phyloP scores from a whole-genome alignment of 768 basidiomycete species.

The Floccularia luteovirens region DNA sequence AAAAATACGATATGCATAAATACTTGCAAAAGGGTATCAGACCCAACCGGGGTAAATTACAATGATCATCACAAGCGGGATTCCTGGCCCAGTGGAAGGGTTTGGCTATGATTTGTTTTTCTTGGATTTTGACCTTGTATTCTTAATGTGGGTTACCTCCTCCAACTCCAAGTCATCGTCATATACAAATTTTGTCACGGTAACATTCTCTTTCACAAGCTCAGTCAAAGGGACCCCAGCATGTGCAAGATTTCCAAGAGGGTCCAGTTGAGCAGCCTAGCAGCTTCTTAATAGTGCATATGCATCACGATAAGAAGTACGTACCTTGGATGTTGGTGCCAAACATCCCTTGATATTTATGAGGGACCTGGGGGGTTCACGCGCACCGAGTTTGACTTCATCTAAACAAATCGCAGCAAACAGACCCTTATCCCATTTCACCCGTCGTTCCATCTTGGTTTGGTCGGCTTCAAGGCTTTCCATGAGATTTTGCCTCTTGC shows the following conservation, averaged over 20 bases:
- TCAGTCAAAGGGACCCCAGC: constrained; percentile 47
- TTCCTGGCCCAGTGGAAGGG: too few species aligned
- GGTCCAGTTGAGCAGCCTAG: constrained; percentile 58
- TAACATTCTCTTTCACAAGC: constrained; percentile 55
- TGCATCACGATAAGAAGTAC: constrained; percentile 5
- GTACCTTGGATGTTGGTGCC: constrained; percentile 59
- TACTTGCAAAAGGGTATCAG: too few species aligned
- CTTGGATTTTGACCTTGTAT: constrained; percentile 51
- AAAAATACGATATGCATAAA: too few species aligned
- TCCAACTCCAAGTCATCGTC: constrained; percentile 54
- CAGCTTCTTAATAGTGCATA: neutral
- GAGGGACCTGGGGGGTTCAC: constrained; percentile 31
- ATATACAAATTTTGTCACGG: constrained; percentile 76
- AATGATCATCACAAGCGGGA: too few species aligned
- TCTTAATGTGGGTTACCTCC: constrained; percentile 29
- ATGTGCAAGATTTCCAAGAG: constrained; percentile 62
- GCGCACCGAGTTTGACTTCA: constrained; percentile 48
- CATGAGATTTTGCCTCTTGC: too few species aligned
- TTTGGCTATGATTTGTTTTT: constrained; percentile 29
- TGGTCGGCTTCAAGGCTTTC: too few species aligned
- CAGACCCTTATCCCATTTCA: constrained; percentile 74
- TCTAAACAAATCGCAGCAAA: constrained; percentile 56
- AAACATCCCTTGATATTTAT: constrained; percentile 55
- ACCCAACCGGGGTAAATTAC: too few species aligned
- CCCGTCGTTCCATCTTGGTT: constrained; percentile 43